Base-by-base conservation (phyloP, 2,329 filamentous ascomycete species). In the Aspergillus texensis region DNA sequence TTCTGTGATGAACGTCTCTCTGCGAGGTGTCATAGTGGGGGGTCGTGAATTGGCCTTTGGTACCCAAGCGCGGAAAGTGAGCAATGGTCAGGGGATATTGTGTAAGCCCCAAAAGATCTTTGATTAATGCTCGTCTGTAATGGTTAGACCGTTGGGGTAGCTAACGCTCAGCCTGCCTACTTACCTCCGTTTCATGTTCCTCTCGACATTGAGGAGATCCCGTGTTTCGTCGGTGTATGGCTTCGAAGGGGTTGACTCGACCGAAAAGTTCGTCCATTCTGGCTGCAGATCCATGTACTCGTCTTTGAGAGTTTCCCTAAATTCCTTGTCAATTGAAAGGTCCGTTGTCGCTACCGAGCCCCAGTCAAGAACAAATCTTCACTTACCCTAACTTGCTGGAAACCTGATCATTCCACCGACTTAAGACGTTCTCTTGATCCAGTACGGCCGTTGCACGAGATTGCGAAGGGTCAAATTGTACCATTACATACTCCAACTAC, bases 151-250 rank as follows among this genome's bases (percentile, higher is more conserved):
- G 6, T 1, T 11, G n/a, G 12, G 5, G n/a, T n/a, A 41, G 16
- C 16, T 0, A 41, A 9, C 2, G 65, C 61, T 10, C 62, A 24
- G 65, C n/a, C 53, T 63, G 56, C 48, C 64, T 34, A 43, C 48
- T 21, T 43, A 65, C 67, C 67, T 61, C 54, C 34, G 43, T 26
- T 65, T 67, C 67, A 69, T 68, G 30, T 67, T 67, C n/a, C 21
- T 10, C 53, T 68, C 61, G 8, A 68, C 67, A 19, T 60, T 60
- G 14, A 67, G 45, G 3, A 67, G 46, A 32, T 67, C 67, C 26
- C 43, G 41, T 16, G 57, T 61, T 4, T 43, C 53, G 5, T 57
- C 66, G 4, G 58, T 60, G 16, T 68, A 68, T 55, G 66, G 68
- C 34, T 68, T 64, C 9, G 55, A 60, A 19, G 68, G 68, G 11